These are phyloP conservation scores for Taphrina populina DNA, from an alignment of 1,139 yeast genomes.

Conservation along the genomic window DNA sequence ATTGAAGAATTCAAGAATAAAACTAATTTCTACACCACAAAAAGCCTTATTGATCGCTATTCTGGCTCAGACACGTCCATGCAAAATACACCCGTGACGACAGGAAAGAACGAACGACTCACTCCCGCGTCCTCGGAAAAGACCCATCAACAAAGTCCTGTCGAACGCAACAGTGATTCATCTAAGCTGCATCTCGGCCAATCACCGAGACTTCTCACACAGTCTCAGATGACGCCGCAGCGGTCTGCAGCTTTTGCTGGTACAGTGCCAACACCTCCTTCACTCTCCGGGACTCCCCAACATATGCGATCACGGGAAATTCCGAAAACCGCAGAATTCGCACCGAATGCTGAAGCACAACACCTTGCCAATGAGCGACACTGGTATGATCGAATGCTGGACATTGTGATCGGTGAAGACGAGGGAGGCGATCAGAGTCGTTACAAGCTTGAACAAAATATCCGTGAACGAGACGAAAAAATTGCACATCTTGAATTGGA, in stretches of 20 bases:
- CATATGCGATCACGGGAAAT: neutral
- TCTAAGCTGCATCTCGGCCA: neutral
- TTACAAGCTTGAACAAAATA: constrained; percentile 16
- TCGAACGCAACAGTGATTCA: neutral
- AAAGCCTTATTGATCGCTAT: constrained; percentile 63
- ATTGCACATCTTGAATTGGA: constrained; percentile 21
- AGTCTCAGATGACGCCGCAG: constrained; percentile 16
- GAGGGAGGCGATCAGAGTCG: constrained; percentile 22
- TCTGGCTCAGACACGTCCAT: constrained; percentile 4
- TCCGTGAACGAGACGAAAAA: constrained; percentile 14
- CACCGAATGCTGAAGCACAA: constrained; percentile 17
- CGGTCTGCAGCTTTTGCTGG: constrained; percentile 10
- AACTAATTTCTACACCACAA: constrained; percentile 78
- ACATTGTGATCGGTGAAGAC: constrained; percentile 65
- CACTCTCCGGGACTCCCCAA: constrained; percentile 15
- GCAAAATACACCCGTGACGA: neutral
- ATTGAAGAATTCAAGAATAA: constrained; percentile 71
- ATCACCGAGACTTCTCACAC: constrained; percentile 11
- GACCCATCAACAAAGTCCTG: neutral
- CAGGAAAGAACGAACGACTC: neutral
- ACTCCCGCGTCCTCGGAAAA: neutral
- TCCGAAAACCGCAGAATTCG: constrained; percentile 18
- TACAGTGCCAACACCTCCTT: constrained; percentile 21
- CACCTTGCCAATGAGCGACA: constrained; percentile 17
- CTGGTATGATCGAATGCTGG: constrained; percentile 51